Conservation (phyloP, 1,284 basidiomycete species). For the Baeospora myosura region DNA sequence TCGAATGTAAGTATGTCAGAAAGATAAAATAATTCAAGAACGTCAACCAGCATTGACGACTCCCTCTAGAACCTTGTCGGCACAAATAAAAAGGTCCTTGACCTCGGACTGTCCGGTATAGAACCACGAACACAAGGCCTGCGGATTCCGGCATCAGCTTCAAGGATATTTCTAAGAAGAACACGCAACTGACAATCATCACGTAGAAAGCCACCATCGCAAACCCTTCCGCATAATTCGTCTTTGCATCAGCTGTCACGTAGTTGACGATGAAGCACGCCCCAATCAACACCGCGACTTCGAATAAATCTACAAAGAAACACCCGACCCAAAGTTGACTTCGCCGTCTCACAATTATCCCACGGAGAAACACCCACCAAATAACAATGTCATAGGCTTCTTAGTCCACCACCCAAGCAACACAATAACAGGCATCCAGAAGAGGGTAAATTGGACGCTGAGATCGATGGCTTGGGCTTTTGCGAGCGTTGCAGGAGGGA, state of each 20-base stretch:
- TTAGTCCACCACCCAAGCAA: constrained; percentile 53
- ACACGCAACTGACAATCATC: constrained; percentile 35
- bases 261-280: constrained; percentile 67
- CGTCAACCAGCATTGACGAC: no score
- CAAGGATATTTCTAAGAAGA: neutral
- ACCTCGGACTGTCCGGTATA: constrained; percentile 12
- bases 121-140: constrained; percentile 12
- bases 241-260: constrained; percentile 62
- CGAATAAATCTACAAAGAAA: constrained; percentile 44
- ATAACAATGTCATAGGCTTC: constrained; percentile 47
- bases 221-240: constrained; percentile 60
- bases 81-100: constrained; percentile 4
- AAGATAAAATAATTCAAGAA: no score
- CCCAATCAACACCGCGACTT: constrained; percentile 51
- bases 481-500: constrained; percentile 42
- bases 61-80: no score
- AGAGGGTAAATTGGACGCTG: constrained; percentile 59
- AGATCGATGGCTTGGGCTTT: constrained; percentile 57
- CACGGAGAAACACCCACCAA: constrained; percentile 31
- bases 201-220: constrained; percentile 55
- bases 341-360: neutral
- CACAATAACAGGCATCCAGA: constrained; percentile 59
- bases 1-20: no score
- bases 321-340: no score
- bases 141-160: constrained; percentile 20